phyloP scores from a whole-genome alignment of 139 green algal genomes.

The Helicosporidium sp. region DNA sequence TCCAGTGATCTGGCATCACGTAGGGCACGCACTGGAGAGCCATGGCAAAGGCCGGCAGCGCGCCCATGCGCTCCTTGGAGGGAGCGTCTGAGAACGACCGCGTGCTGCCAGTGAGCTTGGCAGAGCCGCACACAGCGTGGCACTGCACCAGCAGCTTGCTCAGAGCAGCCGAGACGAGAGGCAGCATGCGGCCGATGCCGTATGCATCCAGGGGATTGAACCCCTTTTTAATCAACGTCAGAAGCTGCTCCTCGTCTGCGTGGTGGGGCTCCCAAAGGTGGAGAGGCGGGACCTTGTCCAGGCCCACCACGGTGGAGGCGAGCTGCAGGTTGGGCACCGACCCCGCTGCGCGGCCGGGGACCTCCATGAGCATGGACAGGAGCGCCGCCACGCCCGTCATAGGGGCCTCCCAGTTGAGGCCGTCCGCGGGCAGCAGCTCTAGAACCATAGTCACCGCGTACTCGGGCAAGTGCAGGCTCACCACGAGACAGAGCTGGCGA shows the following conservation, averaged over 20 bases:
- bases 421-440: slow-evolving; percentile 43
- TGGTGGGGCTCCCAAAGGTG: slow-evolving; percentile 4
- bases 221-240: slow-evolving; percentile 25
- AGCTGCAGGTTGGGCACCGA: not conserved
- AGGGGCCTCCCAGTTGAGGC: slow-evolving; percentile 25
- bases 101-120: slow-evolving; percentile 4
- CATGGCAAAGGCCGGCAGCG: slow-evolving; percentile 32
- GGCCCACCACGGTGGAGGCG: slow-evolving; percentile 1
- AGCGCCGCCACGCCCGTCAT: slow-evolving; percentile 36
- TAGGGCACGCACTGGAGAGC: slow-evolving; percentile 34
- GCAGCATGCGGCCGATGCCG: slow-evolving; percentile 15
- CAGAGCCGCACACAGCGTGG: slow-evolving; percentile 27
- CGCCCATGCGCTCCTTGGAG: slow-evolving; percentile 9
- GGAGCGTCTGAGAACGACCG: slow-evolving; percentile 5
- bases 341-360: slow-evolving; percentile 3
- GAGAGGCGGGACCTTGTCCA: not conserved
- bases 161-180: slow-evolving; percentile 12
- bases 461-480: slow-evolving; percentile 34
- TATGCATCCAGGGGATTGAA: slow-evolving; percentile 40
- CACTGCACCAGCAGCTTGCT: slow-evolving; percentile 21
- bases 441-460: slow-evolving; percentile 45
- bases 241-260: slow-evolving; percentile 7
- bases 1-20: slow-evolving; percentile 37
- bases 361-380: slow-evolving; percentile 24
- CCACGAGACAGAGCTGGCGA: slow-evolving; percentile 26